phyloP scores from a whole-genome alignment of 805 yeast genomes.

The Starmerella stellata region DNA sequence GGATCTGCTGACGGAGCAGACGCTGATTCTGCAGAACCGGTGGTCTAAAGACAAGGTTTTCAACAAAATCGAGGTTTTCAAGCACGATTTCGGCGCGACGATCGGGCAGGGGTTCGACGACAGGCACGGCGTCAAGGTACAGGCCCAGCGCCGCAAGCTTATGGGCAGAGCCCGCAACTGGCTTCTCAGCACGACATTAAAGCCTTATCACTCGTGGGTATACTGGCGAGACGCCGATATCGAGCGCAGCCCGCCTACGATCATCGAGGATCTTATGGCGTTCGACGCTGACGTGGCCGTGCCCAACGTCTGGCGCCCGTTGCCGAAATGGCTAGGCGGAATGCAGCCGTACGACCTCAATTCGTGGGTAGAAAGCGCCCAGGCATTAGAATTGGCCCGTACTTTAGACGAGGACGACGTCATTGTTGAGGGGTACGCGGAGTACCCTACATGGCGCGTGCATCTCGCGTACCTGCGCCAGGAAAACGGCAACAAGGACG shows the following conservation, averaged over 20 bases:
- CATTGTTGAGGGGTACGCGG: constrained; percentile 93
- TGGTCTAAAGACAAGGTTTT: constrained; percentile 35
- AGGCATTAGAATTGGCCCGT: constrained; percentile 34
- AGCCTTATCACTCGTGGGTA: constrained; percentile 91
- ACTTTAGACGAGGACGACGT: constrained; percentile 80
- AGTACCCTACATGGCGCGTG: constrained; percentile 95
- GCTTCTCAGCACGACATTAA: constrained; percentile 71
- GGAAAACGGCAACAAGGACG: constrained; percentile 86
- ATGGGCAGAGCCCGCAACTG: constrained; percentile 96
- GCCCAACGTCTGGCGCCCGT: constrained; percentile 96
- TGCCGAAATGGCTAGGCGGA: constrained; percentile 75
- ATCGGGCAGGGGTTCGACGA: constrained; percentile 94
- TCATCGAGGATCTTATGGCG: constrained; percentile 83
- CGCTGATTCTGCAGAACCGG: constrained; percentile 25
- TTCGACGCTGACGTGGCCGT: constrained; percentile 85
- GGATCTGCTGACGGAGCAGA: constrained; percentile 41
- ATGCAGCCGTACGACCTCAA: constrained; percentile 93
- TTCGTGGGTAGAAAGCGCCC: constrained; percentile 84
- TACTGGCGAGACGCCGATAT: constrained; percentile 98
- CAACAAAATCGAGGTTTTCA: constrained; percentile 60
- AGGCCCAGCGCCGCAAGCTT: constrained; percentile 84
- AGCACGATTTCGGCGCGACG: constrained; percentile 84
- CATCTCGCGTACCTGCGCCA: constrained; percentile 89
- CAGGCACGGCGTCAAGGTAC: constrained; percentile 92
- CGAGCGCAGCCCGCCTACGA: constrained; percentile 73